Evolutionary conservation across 1,284 basidiomycete genomes (phyloP), one percentile per base, ranked within the genome.

Genomic region (Cerioporus squamosus): DNA sequence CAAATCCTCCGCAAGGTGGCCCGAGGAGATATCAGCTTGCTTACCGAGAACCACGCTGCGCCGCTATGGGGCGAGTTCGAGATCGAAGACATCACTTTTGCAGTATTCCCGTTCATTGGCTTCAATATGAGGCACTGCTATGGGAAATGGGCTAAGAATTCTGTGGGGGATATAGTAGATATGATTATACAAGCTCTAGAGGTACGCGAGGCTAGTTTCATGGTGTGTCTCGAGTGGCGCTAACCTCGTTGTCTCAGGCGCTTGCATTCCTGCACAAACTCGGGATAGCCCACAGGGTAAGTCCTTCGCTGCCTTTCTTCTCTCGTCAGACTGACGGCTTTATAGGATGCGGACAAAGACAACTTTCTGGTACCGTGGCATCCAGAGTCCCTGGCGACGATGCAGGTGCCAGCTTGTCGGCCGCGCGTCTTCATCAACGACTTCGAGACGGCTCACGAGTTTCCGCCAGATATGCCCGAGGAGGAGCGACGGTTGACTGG

Each of bases 181-280:
- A 71, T 73, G 64, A 47, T 74, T 14, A 57, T 70, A 60, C 72
- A 74, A 44, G 65, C 63, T 46, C 43, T 74, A 3, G 71, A 73
- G 66, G 53, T 55, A 51, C 40, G 55, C 54, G 12, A 36, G 10
- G 14, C 5, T 36, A 9, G n/a, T 36, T 20, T 43, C 15, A 14
- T 33, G 6, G 24, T 12, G 39, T 8, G 18, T 29, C 29, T 40
- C 17, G 39, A 29, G 29, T 29, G 8, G 29, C 10, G 39, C 39
- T 15, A 14, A 40, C 9, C 39, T 14, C 39, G 15, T 20, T 40
- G 39, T 40, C 15, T 15, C 24, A 58, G 57, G 29, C 42, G 8
- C 57, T 58, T 7, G 52, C 26, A 22, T 54, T 50, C 46, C 15
- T 54, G 10, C 57, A 59, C 33, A 15, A 33, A 18, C 9, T 40